Conservation (phyloP, 306 rosid genomes). For the Medicago truncatula region MtrunA17r5.0-ANR NC_053045.1:47672001-47672500, state of each 20-base stretch:
- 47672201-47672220: background rate
- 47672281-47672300: too few species aligned
- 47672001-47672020: slow-evolving; percentile 38
- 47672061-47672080: slow-evolving; percentile 13
- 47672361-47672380: too few species aligned
- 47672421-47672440: too few species aligned
- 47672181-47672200: background rate
- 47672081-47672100: slow-evolving; percentile 1
- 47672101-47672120: slow-evolving; percentile 44
- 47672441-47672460: too few species aligned
- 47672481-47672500: too few species aligned
- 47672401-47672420: too few species aligned
- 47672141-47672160: background rate
- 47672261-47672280: too few species aligned
- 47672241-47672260: background rate
- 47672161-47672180: background rate
- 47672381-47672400: too few species aligned
- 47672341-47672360: too few species aligned
- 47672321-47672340: too few species aligned
- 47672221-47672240: background rate
- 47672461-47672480: too few species aligned
- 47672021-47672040: background rate
- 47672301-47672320: too few species aligned
- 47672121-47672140: background rate
- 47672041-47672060: background rate